Percentiles rank a stretch among this genome's conserved stretches.
phyloP scores from a whole-genome alignment of 129 eudicot species.

The Artemisia argyi region DNA sequence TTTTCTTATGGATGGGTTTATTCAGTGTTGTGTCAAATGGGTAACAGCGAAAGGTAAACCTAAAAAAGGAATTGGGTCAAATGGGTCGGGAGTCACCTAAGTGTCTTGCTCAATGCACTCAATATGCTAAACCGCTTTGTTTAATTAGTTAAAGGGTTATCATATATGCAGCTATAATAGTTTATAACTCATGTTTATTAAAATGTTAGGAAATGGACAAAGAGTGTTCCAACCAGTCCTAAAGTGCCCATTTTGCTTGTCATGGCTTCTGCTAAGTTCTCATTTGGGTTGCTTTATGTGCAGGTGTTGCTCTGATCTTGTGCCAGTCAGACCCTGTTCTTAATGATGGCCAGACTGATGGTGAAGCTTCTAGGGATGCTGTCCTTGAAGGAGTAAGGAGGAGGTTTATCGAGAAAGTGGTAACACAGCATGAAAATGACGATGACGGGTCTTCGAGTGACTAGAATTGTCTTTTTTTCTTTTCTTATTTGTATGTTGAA shows the following conservation, averaged over 20 bases:
- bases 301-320: conserved; percentile 82
- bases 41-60: too few species aligned
- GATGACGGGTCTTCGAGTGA: conserved; percentile 90
- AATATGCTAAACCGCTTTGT: too few species aligned
- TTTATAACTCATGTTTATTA: too few species aligned
- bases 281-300: neutral
- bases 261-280: neutral
- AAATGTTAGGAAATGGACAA: too few species aligned
- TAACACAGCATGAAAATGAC: conserved; percentile 69
- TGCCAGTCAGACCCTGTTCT: conserved; percentile 90
- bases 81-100: too few species aligned
- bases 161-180: too few species aligned
- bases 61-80: too few species aligned
- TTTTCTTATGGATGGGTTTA: too few species aligned
- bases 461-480: conserved; percentile 27
- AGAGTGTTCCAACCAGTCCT: too few species aligned
- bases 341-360: conserved; percentile 71
- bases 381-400: conserved; percentile 78
- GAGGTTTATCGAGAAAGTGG: conserved; percentile 80
- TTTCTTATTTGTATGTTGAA: neutral
- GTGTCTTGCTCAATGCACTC: too few species aligned
- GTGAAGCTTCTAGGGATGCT: conserved; percentile 66
- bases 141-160: too few species aligned
- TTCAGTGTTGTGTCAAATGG: too few species aligned
- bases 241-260: neutral